These are phyloP conservation scores for Thielaviopsis musarum DNA, from an alignment of 2,329 filamentous ascomycete species.

Conservation along the genomic window DNA sequence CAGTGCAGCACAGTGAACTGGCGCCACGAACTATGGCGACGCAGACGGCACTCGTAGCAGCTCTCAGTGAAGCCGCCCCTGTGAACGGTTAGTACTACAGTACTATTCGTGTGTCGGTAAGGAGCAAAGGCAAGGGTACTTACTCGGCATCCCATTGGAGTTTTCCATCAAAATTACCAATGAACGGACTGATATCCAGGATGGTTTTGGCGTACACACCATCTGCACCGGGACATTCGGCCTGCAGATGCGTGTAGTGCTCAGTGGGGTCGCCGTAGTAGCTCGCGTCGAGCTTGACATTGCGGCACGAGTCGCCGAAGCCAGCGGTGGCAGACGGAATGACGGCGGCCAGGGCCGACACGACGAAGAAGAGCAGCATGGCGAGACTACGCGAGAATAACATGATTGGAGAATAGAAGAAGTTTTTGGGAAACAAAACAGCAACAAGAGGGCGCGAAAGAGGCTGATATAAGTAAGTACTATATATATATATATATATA, in stretches of 20 bases:
- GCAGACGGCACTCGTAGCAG: slow-evolving; percentile 9
- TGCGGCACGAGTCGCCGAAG: slow-evolving; percentile 4
- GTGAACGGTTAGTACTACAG: neutral
- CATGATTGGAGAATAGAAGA: neutral
- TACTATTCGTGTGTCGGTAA: neutral
- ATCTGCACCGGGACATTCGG: slow-evolving; percentile 1
- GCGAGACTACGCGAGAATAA: neutral
- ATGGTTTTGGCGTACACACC: neutral
- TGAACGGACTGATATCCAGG: slow-evolving; percentile 1
- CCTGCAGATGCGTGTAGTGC: slow-evolving; percentile 6
- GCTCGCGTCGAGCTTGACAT: slow-evolving; percentile 1
- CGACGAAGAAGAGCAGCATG: neutral
- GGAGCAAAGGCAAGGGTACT: too few species aligned
- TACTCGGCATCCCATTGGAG: slow-evolving; percentile 9
- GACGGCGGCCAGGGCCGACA: neutral
- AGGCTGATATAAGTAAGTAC: neutral
- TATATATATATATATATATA: neutral
- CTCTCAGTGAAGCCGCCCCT: slow-evolving; percentile 9
- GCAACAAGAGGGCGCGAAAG: neutral
- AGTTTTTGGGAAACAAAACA: neutral
- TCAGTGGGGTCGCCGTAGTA: slow-evolving; percentile 6
- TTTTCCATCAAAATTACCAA: slow-evolving; percentile 11
- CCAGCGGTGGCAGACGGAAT: neutral
- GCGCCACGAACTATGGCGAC: slow-evolving; percentile 6
- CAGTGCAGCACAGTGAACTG: slow-evolving; percentile 11